Percentiles rank a stretch among this genome's conserved stretches.
These are phyloP conservation scores for Botrytis squamosa DNA, from an alignment of 2,329 filamentous ascomycete species.

Conservation along the genomic window DNA sequence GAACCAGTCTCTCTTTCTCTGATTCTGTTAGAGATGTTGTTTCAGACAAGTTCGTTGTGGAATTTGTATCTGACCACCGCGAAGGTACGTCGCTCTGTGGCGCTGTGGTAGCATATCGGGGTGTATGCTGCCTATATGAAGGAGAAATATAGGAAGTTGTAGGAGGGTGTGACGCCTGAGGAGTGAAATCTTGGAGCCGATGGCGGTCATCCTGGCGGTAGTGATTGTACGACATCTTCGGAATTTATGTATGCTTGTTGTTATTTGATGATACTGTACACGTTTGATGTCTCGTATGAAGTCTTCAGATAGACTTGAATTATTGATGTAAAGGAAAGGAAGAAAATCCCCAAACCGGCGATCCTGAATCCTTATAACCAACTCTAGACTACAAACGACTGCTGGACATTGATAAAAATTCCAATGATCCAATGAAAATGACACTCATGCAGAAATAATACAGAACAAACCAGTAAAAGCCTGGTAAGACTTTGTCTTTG, in stretches of 20 bases:
- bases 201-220: not conserved
- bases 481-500: not conserved
- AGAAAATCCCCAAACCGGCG: not conserved
- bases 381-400: not conserved
- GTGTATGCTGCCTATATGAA: not conserved
- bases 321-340: not conserved
- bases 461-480: not conserved
- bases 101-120: not conserved
- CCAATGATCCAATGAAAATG: not conserved
- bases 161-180: not conserved
- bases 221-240: not conserved
- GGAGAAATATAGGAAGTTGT: not conserved
- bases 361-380: not conserved
- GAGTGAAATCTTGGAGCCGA: not conserved
- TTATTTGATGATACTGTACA: not conserved
- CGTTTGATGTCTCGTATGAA: not conserved
- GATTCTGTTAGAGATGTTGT: not conserved
- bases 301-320: not conserved
- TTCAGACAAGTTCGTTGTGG: not conserved
- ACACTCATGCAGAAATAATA: fast-evolving
- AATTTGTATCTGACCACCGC: not conserved
- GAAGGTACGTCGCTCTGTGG: not conserved
- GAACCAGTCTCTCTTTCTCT: not conserved
- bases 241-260: not conserved
- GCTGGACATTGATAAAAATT: not conserved